Conservation (phyloP, 169 alveolate genomes). For the Cryptosporidium canis region DNA sequence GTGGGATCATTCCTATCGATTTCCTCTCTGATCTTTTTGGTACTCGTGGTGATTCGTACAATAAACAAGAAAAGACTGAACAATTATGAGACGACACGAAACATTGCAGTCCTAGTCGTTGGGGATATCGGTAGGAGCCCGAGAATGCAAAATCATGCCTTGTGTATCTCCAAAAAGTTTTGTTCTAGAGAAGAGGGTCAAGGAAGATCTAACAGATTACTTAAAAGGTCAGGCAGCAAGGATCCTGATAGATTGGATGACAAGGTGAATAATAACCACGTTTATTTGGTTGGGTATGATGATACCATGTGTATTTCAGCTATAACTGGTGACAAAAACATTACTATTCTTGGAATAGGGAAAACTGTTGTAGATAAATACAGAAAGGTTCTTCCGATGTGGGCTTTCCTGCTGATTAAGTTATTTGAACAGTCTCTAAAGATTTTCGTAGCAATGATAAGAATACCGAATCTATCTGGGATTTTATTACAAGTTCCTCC, state of each 20-base stretch:
- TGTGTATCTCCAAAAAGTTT: constrained; percentile 76
- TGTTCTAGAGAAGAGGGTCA: background rate
- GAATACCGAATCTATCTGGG: constrained; percentile 76
- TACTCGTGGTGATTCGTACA: background rate
- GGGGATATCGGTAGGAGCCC: constrained; percentile 90
- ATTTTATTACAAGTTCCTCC: constrained; percentile 91
- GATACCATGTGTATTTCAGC: constrained; percentile 37
- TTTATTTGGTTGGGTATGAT: constrained; percentile 52
- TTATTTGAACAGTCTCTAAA: constrained; percentile 79
- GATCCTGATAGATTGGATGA: background rate
- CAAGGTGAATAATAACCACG: constrained; percentile 40
- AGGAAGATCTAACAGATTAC: background rate
- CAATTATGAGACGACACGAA: background rate
- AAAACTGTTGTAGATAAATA: constrained; percentile 2
- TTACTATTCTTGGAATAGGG: constrained; percentile 1
- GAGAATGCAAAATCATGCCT: constrained; percentile 88
- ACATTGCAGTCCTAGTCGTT: constrained; percentile 82
- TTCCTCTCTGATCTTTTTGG: background rate
- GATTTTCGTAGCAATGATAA: constrained; percentile 74
- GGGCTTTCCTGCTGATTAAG: constrained; percentile 76
- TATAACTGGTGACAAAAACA: constrained; percentile 15
- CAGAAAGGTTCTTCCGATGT: constrained; percentile 74
- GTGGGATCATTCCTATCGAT: background rate
- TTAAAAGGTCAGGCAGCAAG: background rate
- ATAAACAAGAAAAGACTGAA: background rate